Evolutionary conservation across 805 yeast species (phyloP).

Genomic region (Candida anglica): DNA sequence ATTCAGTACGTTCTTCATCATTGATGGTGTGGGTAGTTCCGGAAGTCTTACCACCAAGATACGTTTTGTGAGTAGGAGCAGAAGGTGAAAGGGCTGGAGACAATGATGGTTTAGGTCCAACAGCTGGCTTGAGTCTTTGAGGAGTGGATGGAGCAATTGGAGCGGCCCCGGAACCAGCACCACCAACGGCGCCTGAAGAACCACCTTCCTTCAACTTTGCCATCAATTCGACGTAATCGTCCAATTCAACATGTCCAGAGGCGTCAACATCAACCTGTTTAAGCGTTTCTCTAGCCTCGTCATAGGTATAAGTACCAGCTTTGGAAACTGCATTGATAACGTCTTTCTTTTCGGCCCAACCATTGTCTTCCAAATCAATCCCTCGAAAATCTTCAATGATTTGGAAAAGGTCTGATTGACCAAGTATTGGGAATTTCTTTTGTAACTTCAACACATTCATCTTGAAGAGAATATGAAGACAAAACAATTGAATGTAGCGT

Average conservation of each 20-base stretch:
- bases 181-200: too few relatives aligned
- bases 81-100: slow-evolving; percentile 1
- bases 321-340: slow-evolving; percentile 80
- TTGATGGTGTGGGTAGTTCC: slow-evolving; percentile 96
- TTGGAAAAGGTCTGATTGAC: slow-evolving; percentile 81
- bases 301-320: slow-evolving; percentile 79
- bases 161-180: slow-evolving; percentile 17
- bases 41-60: slow-evolving; percentile 79
- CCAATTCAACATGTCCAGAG: slow-evolving; percentile 93
- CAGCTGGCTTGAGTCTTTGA: slow-evolving; percentile 23
- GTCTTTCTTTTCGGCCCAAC: slow-evolving; percentile 89
- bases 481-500: too few relatives aligned
- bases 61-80: slow-evolving; percentile 45
- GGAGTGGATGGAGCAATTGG: slow-evolving; percentile 17
- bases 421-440: slow-evolving; percentile 81
- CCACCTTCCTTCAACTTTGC: slow-evolving; percentile 66
- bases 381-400: slow-evolving; percentile 82
- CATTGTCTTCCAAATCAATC: slow-evolving; percentile 87
- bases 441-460: slow-evolving; percentile 44
- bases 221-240: slow-evolving; percentile 82
- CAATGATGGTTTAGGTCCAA: slow-evolving; percentile 18
- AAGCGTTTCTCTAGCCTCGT: slow-evolving; percentile 89
- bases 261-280: slow-evolving; percentile 92
- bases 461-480: not conserved
- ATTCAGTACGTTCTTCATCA: slow-evolving; percentile 94